Evolutionary conservation across 768 basidiomycete species (phyloP).

Genomic region (Infundibulicybe gibba): DNA sequence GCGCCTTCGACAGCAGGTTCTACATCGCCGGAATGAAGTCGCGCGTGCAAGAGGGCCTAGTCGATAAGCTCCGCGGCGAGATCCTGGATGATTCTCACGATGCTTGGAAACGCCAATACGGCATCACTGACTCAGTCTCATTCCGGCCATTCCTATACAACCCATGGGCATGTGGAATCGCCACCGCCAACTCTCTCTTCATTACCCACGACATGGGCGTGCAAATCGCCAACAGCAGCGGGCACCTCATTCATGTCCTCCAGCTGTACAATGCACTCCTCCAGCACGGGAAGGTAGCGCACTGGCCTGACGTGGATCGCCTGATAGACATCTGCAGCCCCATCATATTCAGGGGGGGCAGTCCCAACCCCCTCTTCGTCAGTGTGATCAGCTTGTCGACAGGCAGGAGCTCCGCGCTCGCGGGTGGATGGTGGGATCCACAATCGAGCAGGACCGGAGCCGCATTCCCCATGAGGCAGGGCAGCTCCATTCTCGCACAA

Average conservation of each 20-base stretch:
- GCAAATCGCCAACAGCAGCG: neutral
- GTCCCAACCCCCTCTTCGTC: neutral
- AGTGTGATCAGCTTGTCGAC: neutral
- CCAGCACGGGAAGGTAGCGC: neutral
- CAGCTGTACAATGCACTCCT: neutral
- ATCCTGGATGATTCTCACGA: neutral
- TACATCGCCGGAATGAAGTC: neutral
- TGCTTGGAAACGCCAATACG: neutral
- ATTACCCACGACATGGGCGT: neutral
- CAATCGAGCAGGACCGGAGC: neutral
- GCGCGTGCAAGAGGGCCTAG: neutral
- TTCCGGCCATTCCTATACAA: neutral
- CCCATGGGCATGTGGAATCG: neutral
- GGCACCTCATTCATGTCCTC: neutral
- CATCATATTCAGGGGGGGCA: neutral
- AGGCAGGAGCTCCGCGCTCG: neutral
- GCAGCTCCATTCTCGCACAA: neutral
- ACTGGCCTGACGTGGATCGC: neutral
- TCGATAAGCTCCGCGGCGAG: neutral
- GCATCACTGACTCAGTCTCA: neutral
- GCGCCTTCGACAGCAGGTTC: neutral
- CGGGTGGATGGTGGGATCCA: neutral
- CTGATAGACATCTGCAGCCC: neutral
- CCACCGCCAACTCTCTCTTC: neutral
- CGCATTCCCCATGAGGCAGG: neutral